phyloP scores from a whole-genome alignment of 2,329 filamentous ascomycete genomes.

The Fusarium nelsonii region DNA sequence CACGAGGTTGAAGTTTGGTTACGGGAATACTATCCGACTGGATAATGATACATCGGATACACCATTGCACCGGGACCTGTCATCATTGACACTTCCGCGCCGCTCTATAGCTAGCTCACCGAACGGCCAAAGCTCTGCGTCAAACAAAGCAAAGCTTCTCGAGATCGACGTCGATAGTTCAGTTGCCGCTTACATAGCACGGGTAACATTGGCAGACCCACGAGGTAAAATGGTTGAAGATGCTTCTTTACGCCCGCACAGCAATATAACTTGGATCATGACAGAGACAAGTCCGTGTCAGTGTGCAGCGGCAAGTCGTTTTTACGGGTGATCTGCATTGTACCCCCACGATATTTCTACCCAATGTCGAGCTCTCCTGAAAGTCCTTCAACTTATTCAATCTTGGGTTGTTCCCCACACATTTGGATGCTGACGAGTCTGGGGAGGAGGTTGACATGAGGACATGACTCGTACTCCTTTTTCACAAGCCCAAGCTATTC shows the following conservation, averaged over 20 bases:
- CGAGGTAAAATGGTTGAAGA: conserved; percentile 15
- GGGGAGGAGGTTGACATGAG: conserved; percentile 5
- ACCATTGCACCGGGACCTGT: not conserved
- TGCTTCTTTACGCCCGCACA: conserved; percentile 24
- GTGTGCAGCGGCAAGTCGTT: conserved; percentile 11
- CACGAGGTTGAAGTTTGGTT: not conserved
- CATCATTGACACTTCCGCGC: not conserved
- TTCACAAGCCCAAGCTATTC: conserved; percentile 16
- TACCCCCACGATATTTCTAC: conserved; percentile 9
- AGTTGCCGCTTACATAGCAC: not conserved
- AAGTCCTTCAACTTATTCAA: conserved; percentile 6
- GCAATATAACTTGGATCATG: not conserved
- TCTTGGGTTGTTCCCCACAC: conserved; percentile 6
- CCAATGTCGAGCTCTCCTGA: conserved; percentile 19
- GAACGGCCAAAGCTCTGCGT: conserved; percentile 6
- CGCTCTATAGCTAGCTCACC: not conserved
- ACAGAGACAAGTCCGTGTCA: conserved; percentile 13
- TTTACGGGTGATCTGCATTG: conserved; percentile 20
- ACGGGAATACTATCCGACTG: conserved; percentile 12
- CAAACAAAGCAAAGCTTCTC: conserved; percentile 9
- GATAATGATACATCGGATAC: conserved; percentile 4
- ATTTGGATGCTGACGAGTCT: conserved; percentile 15
- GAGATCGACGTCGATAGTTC: conserved; percentile 5
- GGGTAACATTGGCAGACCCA: conserved; percentile 15
- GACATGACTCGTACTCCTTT: conserved; percentile 19